phyloP scores from a whole-genome alignment of 2,329 filamentous ascomycete genomes.

The Eutypa lata region DNA sequence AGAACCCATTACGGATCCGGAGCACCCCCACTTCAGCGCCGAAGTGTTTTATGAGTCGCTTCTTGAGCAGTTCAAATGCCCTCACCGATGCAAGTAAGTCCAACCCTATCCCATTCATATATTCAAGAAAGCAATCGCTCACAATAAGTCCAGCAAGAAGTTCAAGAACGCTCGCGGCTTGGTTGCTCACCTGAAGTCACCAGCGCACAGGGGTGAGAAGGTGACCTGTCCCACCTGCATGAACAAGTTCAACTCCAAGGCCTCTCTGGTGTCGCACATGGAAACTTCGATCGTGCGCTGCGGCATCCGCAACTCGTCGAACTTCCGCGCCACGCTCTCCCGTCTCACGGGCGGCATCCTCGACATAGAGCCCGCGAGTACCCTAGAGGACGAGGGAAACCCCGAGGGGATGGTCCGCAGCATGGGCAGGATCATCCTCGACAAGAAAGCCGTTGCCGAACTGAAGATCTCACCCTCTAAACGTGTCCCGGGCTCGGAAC shows the following conservation, averaged over 20 bases:
- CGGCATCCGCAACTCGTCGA: conserved; percentile 37
- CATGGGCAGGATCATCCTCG: neutral
- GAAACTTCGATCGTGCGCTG: conserved; percentile 43
- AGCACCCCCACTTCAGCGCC: conserved; percentile 43
- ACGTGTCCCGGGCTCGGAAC: neutral
- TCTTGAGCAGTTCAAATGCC: conserved; percentile 49
- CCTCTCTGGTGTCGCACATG: conserved; percentile 45
- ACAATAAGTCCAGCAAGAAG: conserved; percentile 33
- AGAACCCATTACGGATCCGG: conserved; percentile 39
- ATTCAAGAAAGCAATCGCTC: conserved; percentile 2
- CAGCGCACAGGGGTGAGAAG: conserved; percentile 34
- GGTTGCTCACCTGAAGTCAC: conserved; percentile 41
- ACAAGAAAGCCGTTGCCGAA: neutral
- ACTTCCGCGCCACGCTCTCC: conserved; percentile 35
- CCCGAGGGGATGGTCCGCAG: neutral
- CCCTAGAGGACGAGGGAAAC: conserved; percentile 29
- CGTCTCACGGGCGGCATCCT: conserved; percentile 38
- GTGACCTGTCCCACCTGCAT: conserved; percentile 45
- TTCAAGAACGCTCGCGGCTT: conserved; percentile 33
- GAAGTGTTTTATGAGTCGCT: conserved; percentile 43
- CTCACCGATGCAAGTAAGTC: conserved; percentile 51
- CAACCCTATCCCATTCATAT: neutral
- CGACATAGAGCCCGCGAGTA: conserved; percentile 30
- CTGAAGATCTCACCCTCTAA: neutral
- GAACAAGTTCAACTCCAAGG: conserved; percentile 36